These are phyloP conservation scores for Pleurotus ostreatus DNA, from an alignment of 768 basidiomycete species.

Conservation along the genomic window DNA sequence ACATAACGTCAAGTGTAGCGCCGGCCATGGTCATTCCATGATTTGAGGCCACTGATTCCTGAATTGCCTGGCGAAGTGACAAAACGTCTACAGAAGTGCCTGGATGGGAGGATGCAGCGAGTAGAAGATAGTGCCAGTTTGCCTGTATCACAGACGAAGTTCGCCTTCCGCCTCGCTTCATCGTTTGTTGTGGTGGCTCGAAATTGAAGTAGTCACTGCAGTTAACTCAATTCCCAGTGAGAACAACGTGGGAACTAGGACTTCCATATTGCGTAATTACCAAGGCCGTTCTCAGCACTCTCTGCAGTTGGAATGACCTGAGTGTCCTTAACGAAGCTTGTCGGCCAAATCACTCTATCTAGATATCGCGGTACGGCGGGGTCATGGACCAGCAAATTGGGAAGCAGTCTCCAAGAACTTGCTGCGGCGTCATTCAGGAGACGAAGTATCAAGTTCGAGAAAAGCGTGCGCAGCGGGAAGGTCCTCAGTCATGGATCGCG, in stretches of 20 bases:
- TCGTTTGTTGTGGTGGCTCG: no score
- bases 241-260: no score
- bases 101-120: slow-evolving; percentile 28
- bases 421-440: slow-evolving; percentile 54
- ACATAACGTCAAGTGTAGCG: slow-evolving; percentile 57
- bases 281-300: no score
- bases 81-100: slow-evolving; percentile 31
- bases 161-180: no score
- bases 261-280: no score
- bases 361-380: background rate
- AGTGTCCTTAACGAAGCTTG: no score
- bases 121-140: slow-evolving; percentile 2
- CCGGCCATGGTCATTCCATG: slow-evolving; percentile 52
- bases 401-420: slow-evolving; percentile 14
- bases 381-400: no score
- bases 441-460: slow-evolving; percentile 34
- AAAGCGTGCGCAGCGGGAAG: slow-evolving; percentile 36
- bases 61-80: slow-evolving; percentile 47
- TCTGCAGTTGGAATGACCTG: no score
- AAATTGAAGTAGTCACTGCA: no score
- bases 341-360: no score
- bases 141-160: background rate
- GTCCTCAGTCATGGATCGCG: slow-evolving; percentile 69
- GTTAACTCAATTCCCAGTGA: no score
- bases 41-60: slow-evolving; percentile 48